Base-by-base conservation (phyloP, 441 rosid species). In the Aquilaria agallochum region DNA sequence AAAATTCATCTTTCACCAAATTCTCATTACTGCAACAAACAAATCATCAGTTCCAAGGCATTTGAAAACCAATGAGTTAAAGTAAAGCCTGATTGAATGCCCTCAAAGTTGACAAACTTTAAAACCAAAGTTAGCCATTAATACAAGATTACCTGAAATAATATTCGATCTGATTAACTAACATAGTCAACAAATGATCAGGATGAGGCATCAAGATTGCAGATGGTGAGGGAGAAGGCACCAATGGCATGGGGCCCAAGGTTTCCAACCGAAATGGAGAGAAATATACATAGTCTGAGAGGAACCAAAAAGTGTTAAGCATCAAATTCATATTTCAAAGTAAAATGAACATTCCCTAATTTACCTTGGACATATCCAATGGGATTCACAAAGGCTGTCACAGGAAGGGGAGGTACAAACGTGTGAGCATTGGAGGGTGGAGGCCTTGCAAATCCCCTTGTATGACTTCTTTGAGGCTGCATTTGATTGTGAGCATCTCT, bases 111-210 rank as follows among this genome's bases (percentile, higher is more conserved):
- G 12, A 51, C 36, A 60, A 20, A 64, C 6, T 52, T 11, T 9
- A 15, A 66, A 20, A 45, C 11, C 46, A 15, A 47, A 60, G 13
- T 30, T 9, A 34, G 9, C 11, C 10, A 31, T 4, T 9, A 42
- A 27, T 5, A 31, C 53, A 12, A 51, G 48, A 55, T 40, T 65
- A 76, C 84, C 84, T 80, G 76, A 80, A 87, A 69, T 87, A 87
- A 65, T 84, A 80, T 27, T 80, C 74, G 44, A 80, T 80, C 69
- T 80, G 84, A 31, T 45, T 30, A 31, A 76, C 63, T 69, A 79
- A 45, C 57, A 55, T 20, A 20, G 56, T 57, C 50, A 59, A 34
- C 40, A 76, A 20, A 55, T 63, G 48, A 59, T 76, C 79, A 45
- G 73, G 56, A 56, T 27, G 48, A 57, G 77, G 71, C 63, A 73